phyloP scores from a whole-genome alignment of 164 flowering plant genomes.

The Nymphaea colorata region DNA sequence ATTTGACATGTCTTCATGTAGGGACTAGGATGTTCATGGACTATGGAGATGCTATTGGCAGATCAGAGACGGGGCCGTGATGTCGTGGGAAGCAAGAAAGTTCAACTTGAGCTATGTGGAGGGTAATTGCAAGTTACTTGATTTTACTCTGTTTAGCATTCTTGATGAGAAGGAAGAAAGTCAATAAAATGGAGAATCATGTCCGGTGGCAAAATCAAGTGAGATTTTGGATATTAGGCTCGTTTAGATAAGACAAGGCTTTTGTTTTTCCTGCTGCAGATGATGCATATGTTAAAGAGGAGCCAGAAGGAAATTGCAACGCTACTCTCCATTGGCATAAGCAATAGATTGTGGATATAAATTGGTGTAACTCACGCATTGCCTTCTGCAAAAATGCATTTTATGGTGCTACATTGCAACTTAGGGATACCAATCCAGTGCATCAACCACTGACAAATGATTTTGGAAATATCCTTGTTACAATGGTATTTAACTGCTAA shows the following conservation, averaged over 20 bases:
- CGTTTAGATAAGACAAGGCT: background rate
- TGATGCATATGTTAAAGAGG: constrained; percentile 2
- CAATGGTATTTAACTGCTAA: too few relatives aligned
- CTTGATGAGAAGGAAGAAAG: background rate
- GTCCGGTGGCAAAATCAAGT: background rate
- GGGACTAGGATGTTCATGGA: constrained; percentile 20
- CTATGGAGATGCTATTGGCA: constrained; percentile 43
- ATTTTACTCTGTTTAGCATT: background rate
- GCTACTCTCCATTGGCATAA: too few relatives aligned
- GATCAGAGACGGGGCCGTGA: constrained; percentile 86
- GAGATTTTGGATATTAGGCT: background rate
- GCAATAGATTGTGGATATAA: constrained; percentile 6
- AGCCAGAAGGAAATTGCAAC: constrained; percentile 1
- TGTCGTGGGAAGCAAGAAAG: constrained; percentile 48
- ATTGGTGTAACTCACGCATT: too few relatives aligned
- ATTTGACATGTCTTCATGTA: constrained; percentile 1
- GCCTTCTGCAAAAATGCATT: too few relatives aligned
- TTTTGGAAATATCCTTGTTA: too few relatives aligned
- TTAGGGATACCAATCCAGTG: too few relatives aligned
- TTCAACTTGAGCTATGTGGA: constrained; percentile 16
- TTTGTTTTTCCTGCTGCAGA: background rate
- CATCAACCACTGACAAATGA: too few relatives aligned
- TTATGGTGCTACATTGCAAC: too few relatives aligned
- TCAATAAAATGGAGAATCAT: background rate
- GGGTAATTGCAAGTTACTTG: background rate